Evolutionary conservation across 225 moss, liverwort and hornwort species (phyloP), one percentile per base, ranked within the genome.

Genomic region (Lunularia cruciata): DNA sequence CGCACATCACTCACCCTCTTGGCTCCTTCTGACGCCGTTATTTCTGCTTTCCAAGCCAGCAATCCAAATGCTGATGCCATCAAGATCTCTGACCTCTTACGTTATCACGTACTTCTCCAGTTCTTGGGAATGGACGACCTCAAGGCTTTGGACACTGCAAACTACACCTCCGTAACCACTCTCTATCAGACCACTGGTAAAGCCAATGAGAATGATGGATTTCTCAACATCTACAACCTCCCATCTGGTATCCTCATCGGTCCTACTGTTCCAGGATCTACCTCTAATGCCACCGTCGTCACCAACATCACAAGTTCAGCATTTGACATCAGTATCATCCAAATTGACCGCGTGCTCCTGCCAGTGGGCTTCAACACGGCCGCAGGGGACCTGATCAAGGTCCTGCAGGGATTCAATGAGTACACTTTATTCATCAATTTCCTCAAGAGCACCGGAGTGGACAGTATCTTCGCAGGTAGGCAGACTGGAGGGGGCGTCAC

Each of bases 171-270:
- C 20, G 74, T 68, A 20, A 63, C 81, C 14, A 82, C 81, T 23
- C 74, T 82, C 38, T 69, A 73, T 7, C 81, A 77, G 74, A 72
- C 74, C 28, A 72, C 77, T 13, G 81, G 77, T 20, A 55, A 54
- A 39, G 31, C 60, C 4, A 60, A 71, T 27, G 42, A 8, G 51
- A 52, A 59, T 13, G 39, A 57, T 3, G 73, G 81, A 1, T 54
- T 74, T 32, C 63, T 77, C 25, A 62, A 74, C 52, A 61, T 82
- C 61, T 77, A 77, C 77, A 56, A 61, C 60, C 53, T 53, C 10
- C 61, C 65, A 6, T 0, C 26, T 3, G 3, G 48, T 15, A 63
- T 73, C 40, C 27, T 77, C 25, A 2, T 82, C 39, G 74, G 81
- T 1, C 73, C 74, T 28, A 38, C 20, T 14, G 0, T 31, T 5